A percentile compares a stretch with the other conserved stretches of the same genome.
These are phyloP conservation scores for Penicillium sp. DNA, from an alignment of 2,329 filamentous ascomycete species.

Conservation along the genomic window DNA sequence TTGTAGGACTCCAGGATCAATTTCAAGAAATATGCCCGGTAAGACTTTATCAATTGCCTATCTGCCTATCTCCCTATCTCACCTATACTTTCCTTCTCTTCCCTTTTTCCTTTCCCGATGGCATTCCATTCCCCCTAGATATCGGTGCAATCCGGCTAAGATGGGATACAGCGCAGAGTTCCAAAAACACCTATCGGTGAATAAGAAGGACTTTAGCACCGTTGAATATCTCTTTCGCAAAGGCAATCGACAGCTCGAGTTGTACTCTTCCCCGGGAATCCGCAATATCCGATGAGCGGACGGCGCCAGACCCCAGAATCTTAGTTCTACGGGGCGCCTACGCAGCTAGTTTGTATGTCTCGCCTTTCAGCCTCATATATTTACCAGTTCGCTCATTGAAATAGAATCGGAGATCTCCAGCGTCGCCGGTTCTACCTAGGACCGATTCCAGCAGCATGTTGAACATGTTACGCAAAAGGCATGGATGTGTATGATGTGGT, in stretches of 20 bases:
- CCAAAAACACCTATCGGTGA: slow-evolving; percentile 63
- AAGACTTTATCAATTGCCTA: slow-evolving; percentile 14
- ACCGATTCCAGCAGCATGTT: background rate
- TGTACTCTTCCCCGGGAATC: slow-evolving; percentile 76
- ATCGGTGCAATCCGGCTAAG: slow-evolving; percentile 19
- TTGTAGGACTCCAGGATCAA: slow-evolving; percentile 43
- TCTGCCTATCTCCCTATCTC: background rate
- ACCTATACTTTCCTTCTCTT: slow-evolving; percentile 5
- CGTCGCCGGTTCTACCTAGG: background rate
- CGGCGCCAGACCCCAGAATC: too few relatives aligned
- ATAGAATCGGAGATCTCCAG: background rate
- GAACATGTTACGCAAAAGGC: background rate
- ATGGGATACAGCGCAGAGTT: slow-evolving; percentile 66
- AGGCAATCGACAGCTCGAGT: slow-evolving; percentile 76
- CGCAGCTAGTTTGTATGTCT: background rate
- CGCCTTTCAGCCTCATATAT: background rate
- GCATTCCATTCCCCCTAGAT: background rate
- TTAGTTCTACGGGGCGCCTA: background rate
- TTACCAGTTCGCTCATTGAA: background rate
- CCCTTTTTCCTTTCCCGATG: slow-evolving; percentile 9
- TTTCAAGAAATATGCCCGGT: slow-evolving; percentile 47
- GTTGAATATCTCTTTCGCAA: slow-evolving; percentile 84
- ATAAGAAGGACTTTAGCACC: slow-evolving; percentile 81
- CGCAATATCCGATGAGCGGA: slow-evolving; percentile 61
- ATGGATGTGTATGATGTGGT: background rate